A percentile compares a stretch with the other conserved stretches of the same genome.
These are phyloP conservation scores for Naegleria gruberi DNA, from an alignment of 208 protist genomes.

Conservation along the genomic window DNA sequence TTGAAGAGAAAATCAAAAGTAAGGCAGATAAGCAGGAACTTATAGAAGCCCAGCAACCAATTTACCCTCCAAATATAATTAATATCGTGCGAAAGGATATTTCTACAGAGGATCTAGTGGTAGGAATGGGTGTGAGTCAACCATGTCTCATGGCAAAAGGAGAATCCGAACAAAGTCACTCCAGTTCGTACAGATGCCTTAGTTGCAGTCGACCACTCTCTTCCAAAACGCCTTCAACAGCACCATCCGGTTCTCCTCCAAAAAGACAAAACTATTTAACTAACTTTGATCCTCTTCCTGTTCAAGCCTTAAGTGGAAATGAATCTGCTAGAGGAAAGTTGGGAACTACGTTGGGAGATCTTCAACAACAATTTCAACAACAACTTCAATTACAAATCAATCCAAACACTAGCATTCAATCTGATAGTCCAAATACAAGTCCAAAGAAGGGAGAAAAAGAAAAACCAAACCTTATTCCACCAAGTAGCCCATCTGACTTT, in stretches of 20 bases:
- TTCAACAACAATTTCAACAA: neutral
- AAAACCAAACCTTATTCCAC: neutral
- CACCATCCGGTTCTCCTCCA: neutral
- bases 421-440: neutral
- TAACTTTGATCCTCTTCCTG: no score
- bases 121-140: neutral
- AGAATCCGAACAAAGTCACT: neutral
- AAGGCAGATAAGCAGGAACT: neutral
- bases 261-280: no score
- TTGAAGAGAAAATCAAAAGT: neutral
- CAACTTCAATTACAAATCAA: neutral
- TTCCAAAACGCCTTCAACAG: neutral
- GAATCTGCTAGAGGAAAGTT: no score
- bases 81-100: neutral
- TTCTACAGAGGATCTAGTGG: neutral
- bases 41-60: neutral
- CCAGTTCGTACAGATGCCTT: neutral
- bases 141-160: neutral
- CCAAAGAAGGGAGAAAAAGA: no score
- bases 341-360: no score
- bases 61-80: neutral
- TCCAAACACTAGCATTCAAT: neutral
- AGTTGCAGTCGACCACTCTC: neutral
- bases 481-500: neutral
- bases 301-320: no score